Percentiles rank a stretch among this genome's conserved stretches.
Conservation (phyloP, 2,329 filamentous ascomycete genomes). For the Pseudofabraea citricarpa region DNA sequence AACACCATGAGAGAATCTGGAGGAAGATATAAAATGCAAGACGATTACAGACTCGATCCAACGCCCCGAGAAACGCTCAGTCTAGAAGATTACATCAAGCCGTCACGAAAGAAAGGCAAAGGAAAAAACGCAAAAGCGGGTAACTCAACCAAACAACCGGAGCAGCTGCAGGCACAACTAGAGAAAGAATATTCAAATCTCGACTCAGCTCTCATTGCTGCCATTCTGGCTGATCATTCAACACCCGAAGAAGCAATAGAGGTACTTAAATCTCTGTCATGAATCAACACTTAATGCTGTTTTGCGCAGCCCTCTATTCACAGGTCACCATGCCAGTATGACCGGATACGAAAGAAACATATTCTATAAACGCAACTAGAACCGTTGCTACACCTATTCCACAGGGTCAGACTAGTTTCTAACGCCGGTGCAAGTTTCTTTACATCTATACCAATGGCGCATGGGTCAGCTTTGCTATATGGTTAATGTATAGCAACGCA, state of each 20-base stretch:
- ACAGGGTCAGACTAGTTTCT: too few species aligned
- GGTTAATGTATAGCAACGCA: too few species aligned
- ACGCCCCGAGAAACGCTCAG: background rate
- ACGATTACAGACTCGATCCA: constrained; percentile 1
- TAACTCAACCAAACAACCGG: background rate
- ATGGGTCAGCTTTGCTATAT: too few species aligned
- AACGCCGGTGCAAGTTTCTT: too few species aligned
- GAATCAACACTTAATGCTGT: too few species aligned
- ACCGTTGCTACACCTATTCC: too few species aligned
- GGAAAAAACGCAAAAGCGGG: background rate
- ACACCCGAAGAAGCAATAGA: background rate
- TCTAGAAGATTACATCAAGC: constrained; percentile 3
- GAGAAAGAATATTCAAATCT: background rate
- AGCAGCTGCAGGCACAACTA: background rate
- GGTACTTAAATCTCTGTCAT: background rate
- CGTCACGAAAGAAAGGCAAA: background rate
- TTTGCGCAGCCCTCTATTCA: too few species aligned
- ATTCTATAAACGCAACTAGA: too few species aligned
- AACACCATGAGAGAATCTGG: background rate
- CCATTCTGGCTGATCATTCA: constrained; percentile 1
- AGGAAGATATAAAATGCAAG: background rate
- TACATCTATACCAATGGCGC: too few species aligned
- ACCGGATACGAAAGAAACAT: too few species aligned
- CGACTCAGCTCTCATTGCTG: constrained; percentile 1
- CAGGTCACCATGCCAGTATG: too few species aligned